Percentiles rank a stretch among this genome's conserved stretches.
Conservation (phyloP, 225 moss, liverwort and hornwort species). For the Bryum argenteum region DNA sequence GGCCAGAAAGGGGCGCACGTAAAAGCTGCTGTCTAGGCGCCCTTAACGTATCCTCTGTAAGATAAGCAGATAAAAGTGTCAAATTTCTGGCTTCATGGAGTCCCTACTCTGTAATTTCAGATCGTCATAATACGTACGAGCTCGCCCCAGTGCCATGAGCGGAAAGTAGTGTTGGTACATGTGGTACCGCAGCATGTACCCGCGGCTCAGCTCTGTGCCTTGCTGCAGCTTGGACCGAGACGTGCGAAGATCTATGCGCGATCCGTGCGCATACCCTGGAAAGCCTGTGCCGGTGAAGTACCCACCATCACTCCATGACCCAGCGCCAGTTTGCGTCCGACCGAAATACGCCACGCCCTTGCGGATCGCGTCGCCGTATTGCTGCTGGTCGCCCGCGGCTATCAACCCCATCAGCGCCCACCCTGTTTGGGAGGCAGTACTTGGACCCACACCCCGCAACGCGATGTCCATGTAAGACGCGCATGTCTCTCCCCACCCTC, state of each 20-base stretch:
- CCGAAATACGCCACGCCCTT: constrained; percentile 5
- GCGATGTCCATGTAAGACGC: background rate
- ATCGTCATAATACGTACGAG: background rate
- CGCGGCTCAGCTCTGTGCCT: background rate
- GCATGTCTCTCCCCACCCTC: constrained; percentile 2
- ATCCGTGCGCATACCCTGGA: background rate
- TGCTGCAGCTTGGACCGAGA: background rate
- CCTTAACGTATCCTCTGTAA: too few relatives aligned
- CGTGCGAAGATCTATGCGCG: background rate
- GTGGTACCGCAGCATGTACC: constrained; percentile 1
- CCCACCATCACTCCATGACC: background rate
- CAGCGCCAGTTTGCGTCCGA: background rate
- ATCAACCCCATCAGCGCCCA: background rate
- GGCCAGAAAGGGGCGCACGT: too few relatives aligned
- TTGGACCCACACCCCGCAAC: background rate
- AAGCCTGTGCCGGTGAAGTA: background rate
- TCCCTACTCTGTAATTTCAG: background rate
- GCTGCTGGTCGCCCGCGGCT: background rate
- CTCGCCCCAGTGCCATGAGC: background rate
- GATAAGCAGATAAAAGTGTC: too few relatives aligned
- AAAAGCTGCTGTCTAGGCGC: too few relatives aligned
- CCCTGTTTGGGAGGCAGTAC: background rate
- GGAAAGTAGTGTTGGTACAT: constrained; percentile 10
- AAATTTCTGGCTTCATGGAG: too few relatives aligned
- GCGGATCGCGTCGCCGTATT: background rate